Conservation (phyloP, 306 rosid genomes). For the Albizia julibrissin region DNA sequence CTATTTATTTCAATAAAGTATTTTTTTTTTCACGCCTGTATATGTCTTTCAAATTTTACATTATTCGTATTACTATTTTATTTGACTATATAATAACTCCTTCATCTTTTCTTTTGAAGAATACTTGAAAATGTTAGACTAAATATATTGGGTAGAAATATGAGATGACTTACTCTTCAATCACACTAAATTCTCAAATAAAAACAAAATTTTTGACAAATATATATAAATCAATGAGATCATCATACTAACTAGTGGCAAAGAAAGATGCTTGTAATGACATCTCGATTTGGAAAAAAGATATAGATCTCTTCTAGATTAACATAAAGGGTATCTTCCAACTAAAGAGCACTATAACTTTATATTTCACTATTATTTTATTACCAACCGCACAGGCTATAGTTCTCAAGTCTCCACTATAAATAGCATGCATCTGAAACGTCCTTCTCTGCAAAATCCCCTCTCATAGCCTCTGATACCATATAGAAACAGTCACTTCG, state of each 20-base stretch:
- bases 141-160: not conserved
- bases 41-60: not conserved
- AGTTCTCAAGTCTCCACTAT: slow-evolving; percentile 21
- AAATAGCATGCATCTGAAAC: slow-evolving; percentile 31
- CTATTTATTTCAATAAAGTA: not conserved
- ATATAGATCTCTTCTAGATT: not conserved
- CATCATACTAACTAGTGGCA: not conserved
- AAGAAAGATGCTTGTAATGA: not conserved
- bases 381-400: slow-evolving; percentile 12
- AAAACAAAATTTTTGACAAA: not conserved
- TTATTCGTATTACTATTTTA: too few species aligned
- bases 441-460: not conserved
- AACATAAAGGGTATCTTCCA: not conserved
- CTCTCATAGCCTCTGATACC: not conserved
- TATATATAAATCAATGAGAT: not conserved
- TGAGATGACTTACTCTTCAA: not conserved
- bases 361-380: not conserved
- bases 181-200: not conserved
- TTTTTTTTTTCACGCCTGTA: not conserved
- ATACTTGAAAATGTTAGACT: not conserved
- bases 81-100: not conserved
- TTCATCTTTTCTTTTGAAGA: not conserved
- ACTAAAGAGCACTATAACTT: not conserved
- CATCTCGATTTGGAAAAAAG: not conserved
- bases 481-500: not conserved